phyloP scores from a whole-genome alignment of 176 grass and related monocot species.

The Ananas comosus region DNA sequence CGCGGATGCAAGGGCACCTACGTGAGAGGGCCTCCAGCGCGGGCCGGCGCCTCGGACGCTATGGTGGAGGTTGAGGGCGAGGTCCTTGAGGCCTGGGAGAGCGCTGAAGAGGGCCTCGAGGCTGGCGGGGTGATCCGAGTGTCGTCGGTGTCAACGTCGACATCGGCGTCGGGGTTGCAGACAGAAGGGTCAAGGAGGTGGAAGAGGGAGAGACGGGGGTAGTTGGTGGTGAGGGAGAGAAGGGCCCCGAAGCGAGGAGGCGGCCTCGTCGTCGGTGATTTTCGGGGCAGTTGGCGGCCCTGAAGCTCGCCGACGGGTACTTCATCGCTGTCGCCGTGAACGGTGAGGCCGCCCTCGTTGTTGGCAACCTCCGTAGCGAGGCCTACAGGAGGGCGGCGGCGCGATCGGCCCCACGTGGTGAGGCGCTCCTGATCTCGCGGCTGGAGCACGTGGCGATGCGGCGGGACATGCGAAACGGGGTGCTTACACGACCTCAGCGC shows the following conservation, averaged over 20 bases:
- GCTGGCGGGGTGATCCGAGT: slow-evolving; percentile 43
- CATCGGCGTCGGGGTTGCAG: slow-evolving; percentile 12
- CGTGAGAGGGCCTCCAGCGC: slow-evolving; percentile 55
- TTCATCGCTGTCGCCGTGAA: slow-evolving; percentile 64
- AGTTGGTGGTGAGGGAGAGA: slow-evolving; percentile 37
- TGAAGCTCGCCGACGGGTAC: slow-evolving; percentile 54
- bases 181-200: slow-evolving; percentile 59
- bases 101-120: slow-evolving; percentile 48
- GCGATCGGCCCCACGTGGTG: slow-evolving; percentile 7
- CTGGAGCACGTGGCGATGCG: slow-evolving; percentile 60
- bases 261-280: too few species aligned
- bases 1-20: slow-evolving; percentile 45
- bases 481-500: slow-evolving; percentile 46
- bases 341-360: slow-evolving; percentile 61
- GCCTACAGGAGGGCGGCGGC: slow-evolving; percentile 60
- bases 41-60: slow-evolving; percentile 48
- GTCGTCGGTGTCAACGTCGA: slow-evolving; percentile 27
- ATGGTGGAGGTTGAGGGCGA: slow-evolving; percentile 68
- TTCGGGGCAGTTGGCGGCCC: too few species aligned
- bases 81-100: slow-evolving; percentile 52
- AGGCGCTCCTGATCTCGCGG: slow-evolving; percentile 39
- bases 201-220: slow-evolving; percentile 44
- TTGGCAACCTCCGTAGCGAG: slow-evolving; percentile 62
- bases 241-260: slow-evolving; percentile 48
- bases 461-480: slow-evolving; percentile 18